Conservation (phyloP, 768 basidiomycete genomes). For the Psilocybe sp. region DNA sequence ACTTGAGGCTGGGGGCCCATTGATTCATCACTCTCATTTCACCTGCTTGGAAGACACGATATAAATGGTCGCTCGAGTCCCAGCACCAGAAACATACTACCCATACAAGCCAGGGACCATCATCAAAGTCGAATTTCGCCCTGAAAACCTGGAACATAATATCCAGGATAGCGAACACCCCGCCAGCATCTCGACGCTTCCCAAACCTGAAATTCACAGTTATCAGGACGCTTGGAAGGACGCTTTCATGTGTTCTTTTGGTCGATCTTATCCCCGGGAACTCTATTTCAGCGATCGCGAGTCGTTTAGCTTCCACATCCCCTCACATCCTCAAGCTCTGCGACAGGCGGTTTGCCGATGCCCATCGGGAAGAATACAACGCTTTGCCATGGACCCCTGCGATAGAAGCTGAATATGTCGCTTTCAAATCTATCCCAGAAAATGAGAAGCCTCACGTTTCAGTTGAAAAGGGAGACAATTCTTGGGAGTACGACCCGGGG, state of each 20-base stretch:
- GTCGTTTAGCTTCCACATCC: background rate
- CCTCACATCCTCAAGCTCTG: conserved; percentile 12
- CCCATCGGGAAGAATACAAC: conserved; percentile 10
- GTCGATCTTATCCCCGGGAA: conserved; percentile 2
- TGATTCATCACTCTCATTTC: no score
- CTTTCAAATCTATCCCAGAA: conserved; percentile 8
- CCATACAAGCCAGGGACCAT: no score
- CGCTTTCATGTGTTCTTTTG: conserved; percentile 15
- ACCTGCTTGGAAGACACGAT: no score
- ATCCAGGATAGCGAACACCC: background rate
- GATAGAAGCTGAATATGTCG: conserved; percentile 2
- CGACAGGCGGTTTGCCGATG: conserved; percentile 12
- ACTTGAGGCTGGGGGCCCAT: no score
- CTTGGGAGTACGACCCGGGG: no score
- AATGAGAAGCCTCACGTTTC: conserved; percentile 6
- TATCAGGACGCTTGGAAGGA: conserved; percentile 11
- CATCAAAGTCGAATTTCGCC: no score
- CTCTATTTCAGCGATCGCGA: background rate
- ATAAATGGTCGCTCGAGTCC: no score
- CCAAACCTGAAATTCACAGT: conserved; percentile 8
- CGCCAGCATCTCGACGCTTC: background rate
- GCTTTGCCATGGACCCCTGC: conserved; percentile 12
- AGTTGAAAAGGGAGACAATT: background rate
- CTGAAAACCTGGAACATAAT: background rate
- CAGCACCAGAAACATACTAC: no score